phyloP scores from a whole-genome alignment of 106 monocot genomes.

The Narthecium ossifragum region DNA sequence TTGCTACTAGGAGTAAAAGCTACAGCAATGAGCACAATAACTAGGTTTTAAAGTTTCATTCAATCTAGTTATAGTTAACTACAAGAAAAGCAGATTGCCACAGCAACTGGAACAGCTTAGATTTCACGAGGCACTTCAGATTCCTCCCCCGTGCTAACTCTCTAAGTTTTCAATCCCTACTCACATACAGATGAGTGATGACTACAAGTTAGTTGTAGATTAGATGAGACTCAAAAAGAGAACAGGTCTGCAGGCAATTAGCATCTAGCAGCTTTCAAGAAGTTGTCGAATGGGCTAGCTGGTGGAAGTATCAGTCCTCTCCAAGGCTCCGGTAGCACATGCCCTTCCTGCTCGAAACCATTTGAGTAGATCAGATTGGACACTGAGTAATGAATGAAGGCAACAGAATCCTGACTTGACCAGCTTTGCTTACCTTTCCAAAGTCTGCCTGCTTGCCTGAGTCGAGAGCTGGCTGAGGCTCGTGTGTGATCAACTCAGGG shows the following conservation, averaged over 20 bases:
- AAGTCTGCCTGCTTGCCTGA: conserved; percentile 9
- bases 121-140: no score
- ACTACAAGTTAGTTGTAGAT: no score
- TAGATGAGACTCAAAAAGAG: not conserved
- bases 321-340: conserved; percentile 25
- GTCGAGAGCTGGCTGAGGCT: conserved; percentile 2
- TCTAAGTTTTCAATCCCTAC: no score
- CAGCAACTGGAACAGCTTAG: no score
- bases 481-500: conserved; percentile 38
- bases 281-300: conserved; percentile 96
- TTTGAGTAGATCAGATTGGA: not conserved
- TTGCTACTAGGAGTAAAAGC: no score
- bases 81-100: no score
- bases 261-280: conserved; percentile 78
- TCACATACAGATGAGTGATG: no score
- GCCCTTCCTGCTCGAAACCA: conserved; percentile 11
- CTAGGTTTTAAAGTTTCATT: no score
- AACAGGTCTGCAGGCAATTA: not conserved
- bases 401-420: not conserved
- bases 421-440: conserved; percentile 32
- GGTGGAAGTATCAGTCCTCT: conserved; percentile 67
- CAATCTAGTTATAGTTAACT: no score
- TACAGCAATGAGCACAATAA: no score
- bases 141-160: no score
- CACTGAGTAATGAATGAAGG: not conserved